phyloP scores from a whole-genome alignment of 2,329 filamentous ascomycete genomes.

The Fusarium armeniacum region DNA sequence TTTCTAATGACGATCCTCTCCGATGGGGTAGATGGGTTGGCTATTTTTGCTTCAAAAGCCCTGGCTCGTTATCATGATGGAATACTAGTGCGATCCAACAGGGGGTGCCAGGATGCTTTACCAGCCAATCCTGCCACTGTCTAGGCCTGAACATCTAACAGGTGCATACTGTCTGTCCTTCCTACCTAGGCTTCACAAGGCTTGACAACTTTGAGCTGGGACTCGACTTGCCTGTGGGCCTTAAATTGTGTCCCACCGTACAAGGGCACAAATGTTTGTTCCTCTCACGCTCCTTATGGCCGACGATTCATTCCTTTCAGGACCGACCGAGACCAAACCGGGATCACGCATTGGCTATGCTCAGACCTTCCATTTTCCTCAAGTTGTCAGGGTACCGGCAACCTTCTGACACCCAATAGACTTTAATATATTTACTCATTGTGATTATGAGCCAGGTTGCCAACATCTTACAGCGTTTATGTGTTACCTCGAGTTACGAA shows the following conservation, averaged over 20 bases:
- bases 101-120: slow-evolving; percentile 9
- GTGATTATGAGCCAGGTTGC: slow-evolving; percentile 29
- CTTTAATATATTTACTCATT: slow-evolving; percentile 29
- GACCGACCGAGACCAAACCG: background rate
- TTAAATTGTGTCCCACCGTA: background rate
- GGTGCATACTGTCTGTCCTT: slow-evolving; percentile 8
- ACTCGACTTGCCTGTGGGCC: slow-evolving; percentile 24
- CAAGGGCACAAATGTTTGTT: background rate
- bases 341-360: slow-evolving; percentile 33
- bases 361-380: slow-evolving; percentile 25
- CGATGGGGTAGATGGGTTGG: background rate
- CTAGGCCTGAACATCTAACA: slow-evolving; percentile 22
- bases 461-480: slow-evolving; percentile 36
- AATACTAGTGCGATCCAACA: slow-evolving; percentile 7
- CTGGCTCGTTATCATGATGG: slow-evolving; percentile 14
- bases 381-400: slow-evolving; percentile 5
- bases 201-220: slow-evolving; percentile 15
- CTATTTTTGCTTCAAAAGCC: slow-evolving; percentile 22
- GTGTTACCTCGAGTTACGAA: slow-evolving; percentile 38
- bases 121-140: slow-evolving; percentile 18
- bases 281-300: slow-evolving; percentile 3
- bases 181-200: slow-evolving; percentile 9
- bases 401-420: slow-evolving; percentile 12
- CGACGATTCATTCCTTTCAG: slow-evolving; percentile 5
- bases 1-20: slow-evolving; percentile 4